Evolutionary conservation across 805 yeast genomes (phyloP).

Genomic region (Candida maris): DNA sequence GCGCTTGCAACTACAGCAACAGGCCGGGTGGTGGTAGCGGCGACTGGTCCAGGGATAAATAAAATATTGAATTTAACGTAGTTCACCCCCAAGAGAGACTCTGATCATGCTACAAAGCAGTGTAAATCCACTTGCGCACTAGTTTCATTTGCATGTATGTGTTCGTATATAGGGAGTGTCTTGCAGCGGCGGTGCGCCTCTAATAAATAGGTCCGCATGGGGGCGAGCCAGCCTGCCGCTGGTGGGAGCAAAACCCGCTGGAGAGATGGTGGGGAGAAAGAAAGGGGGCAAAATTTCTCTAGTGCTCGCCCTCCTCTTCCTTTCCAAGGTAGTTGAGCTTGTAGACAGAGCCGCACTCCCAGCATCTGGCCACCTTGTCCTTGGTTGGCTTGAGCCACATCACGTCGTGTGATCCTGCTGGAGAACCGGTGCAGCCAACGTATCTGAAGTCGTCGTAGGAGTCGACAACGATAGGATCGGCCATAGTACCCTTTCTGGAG

Average conservation of each 20-base stretch:
- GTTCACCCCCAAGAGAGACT: no score
- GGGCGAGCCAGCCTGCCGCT: background rate
- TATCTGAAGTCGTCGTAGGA: conserved; percentile 90
- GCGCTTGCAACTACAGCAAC: no score
- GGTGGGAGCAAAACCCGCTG: no score
- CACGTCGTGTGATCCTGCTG: conserved; percentile 86
- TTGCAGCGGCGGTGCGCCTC: background rate
- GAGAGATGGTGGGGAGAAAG: no score
- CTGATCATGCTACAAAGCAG: no score
- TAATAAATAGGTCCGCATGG: background rate
- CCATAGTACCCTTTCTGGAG: conserved; percentile 86
- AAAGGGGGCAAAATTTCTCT: no score
- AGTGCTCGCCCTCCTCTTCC: conserved; percentile 54
- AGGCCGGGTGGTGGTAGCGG: no score
- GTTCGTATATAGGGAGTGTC: conserved; percentile 1
- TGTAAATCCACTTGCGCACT: no score
- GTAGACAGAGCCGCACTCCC: conserved; percentile 98
- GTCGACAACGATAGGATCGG: conserved; percentile 85
- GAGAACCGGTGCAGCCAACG: conserved; percentile 96
- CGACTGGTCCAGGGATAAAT: no score
- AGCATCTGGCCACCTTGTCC: conserved; percentile 86
- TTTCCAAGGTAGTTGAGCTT: conserved; percentile 85
- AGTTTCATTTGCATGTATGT: no score
- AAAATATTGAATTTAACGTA: no score
- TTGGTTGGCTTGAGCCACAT: conserved; percentile 90